phyloP scores from a whole-genome alignment of 164 flowering plant species.

The Tinospora cordifolia region DNA sequence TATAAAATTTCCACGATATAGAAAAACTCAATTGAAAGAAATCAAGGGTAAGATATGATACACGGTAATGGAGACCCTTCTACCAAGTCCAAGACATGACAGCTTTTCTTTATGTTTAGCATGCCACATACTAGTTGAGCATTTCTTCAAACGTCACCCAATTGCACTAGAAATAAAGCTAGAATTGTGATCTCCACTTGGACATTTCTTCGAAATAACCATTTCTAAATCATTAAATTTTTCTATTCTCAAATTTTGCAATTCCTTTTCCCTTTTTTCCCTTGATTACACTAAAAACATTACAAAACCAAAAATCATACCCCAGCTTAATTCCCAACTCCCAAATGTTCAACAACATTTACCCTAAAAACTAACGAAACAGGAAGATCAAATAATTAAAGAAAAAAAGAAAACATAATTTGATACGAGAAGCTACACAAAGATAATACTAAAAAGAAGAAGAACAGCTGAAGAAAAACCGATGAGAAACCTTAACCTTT shows the following conservation, averaged over 20 bases:
- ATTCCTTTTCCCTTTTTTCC: background rate
- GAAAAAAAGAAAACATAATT: too few species aligned
- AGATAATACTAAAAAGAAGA: background rate
- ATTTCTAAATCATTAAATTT: background rate
- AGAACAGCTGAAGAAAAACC: background rate
- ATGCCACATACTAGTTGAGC: too few species aligned
- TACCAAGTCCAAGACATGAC: too few species aligned
- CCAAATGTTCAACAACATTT: background rate
- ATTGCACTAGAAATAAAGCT: too few species aligned
- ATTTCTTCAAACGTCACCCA: background rate
- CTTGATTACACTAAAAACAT: too few species aligned
- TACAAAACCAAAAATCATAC: background rate
- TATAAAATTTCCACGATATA: too few species aligned
- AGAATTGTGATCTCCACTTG: background rate
- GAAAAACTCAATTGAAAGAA: too few species aligned
- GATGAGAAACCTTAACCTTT: conserved; percentile 46
- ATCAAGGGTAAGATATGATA: too few species aligned
- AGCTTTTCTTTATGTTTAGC: too few species aligned
- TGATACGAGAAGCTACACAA: background rate
- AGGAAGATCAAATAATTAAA: too few species aligned
- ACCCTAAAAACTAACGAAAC: background rate
- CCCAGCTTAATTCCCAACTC: background rate
- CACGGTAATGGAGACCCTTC: too few species aligned
- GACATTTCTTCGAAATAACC: background rate
- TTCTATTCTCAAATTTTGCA: background rate